Base-by-base conservation (phyloP, 495 filamentous ascomycete species). In the Tuber aestivum region DNA sequence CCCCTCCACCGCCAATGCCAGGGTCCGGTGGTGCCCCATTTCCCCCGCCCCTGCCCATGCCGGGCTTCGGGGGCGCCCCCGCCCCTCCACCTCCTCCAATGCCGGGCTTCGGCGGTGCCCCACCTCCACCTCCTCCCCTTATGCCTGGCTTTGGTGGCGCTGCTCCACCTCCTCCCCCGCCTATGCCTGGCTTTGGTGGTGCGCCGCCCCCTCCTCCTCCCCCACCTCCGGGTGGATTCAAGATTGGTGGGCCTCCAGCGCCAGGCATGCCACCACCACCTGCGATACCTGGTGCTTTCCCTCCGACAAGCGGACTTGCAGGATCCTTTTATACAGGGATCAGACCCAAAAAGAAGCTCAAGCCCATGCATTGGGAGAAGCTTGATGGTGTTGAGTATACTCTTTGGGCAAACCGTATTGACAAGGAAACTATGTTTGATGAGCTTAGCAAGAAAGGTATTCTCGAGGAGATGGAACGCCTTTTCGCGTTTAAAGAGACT, bases 361-460 rank as follows among this genome's bases (percentile, higher is more conserved):
- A 99, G 89, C 94, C 95, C 48, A 88, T 99, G 77, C 95, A 99
- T 86, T 99, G 95, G 95, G 95, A 99, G 83, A 99, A 99, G 85
- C 92, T 99, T 50, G 95, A 99, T 84, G 88, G 93, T 72, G 92
- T 94, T 23, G 91, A 97, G 83, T 93, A 95, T 50, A 98, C 95
- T 45, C 93, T 98, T 76, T 99, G 96, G 96, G 95, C 95, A 56
- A 86, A 89, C 23, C 93, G 97, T 83, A 89, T 92, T 40, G 92
- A 90, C 76, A 93, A 93, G 82, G 96, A 99, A 86, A 92, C 96
- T 82, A 97, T 97, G 83, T 98, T 97, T 82, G 90, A 90, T 32
- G 95, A 99, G 79, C 87, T 99, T 71, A 92, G 92, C 42, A 91
- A 90, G 81, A 97, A 94, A 85, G 95, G 95, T 86, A 94, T 99